These are phyloP conservation scores for Trypanosoma platydactyli DNA, from an alignment of 208 protist species.

Conservation along the genomic window DNA sequence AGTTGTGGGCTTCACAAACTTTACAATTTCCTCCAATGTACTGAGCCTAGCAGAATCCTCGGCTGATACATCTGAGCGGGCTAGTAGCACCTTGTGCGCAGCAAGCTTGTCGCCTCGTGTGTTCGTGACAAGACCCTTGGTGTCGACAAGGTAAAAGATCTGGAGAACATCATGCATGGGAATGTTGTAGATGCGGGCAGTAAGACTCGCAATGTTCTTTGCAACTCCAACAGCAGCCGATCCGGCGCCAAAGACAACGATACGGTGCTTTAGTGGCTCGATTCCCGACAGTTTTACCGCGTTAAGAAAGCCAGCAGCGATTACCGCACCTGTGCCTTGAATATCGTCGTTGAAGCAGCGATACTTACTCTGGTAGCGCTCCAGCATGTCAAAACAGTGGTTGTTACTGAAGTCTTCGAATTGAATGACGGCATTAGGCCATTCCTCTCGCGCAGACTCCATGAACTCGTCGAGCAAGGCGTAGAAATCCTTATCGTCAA, in stretches of 20 bases:
- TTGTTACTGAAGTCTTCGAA: slow-evolving; percentile 96
- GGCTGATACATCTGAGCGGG: slow-evolving; percentile 75
- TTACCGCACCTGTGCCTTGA: slow-evolving; percentile 95
- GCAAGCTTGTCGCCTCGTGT: slow-evolving; percentile 85
- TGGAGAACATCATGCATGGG: slow-evolving; percentile 74
- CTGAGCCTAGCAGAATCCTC: slow-evolving; percentile 57
- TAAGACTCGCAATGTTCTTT: slow-evolving; percentile 87
- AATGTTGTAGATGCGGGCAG: slow-evolving; percentile 55
- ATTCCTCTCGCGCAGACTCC: slow-evolving; percentile 53
- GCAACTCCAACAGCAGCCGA: slow-evolving; percentile 94
- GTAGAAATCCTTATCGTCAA: slow-evolving; percentile 68
- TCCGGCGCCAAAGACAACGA: slow-evolving; percentile 93
- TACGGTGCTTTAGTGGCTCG: slow-evolving; percentile 49
- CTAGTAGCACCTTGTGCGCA: slow-evolving; percentile 88
- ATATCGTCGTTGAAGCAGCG: slow-evolving; percentile 98
- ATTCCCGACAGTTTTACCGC: slow-evolving; percentile 48
- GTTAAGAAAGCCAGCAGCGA: slow-evolving; percentile 91
- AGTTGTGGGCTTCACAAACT: slow-evolving; percentile 93
- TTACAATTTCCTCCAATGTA: slow-evolving; percentile 67
- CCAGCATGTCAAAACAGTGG: slow-evolving; percentile 91
- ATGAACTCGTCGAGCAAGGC: slow-evolving; percentile 89
- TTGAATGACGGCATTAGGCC: slow-evolving; percentile 83
- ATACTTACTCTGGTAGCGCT: slow-evolving; percentile 81
- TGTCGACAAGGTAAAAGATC: slow-evolving; percentile 92
- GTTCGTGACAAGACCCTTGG: slow-evolving; percentile 87